Evolutionary conservation across 169 alveolate genomes (phyloP), one percentile per base, ranked within the genome.

Genomic region (Hammondia hammondi): DNA sequence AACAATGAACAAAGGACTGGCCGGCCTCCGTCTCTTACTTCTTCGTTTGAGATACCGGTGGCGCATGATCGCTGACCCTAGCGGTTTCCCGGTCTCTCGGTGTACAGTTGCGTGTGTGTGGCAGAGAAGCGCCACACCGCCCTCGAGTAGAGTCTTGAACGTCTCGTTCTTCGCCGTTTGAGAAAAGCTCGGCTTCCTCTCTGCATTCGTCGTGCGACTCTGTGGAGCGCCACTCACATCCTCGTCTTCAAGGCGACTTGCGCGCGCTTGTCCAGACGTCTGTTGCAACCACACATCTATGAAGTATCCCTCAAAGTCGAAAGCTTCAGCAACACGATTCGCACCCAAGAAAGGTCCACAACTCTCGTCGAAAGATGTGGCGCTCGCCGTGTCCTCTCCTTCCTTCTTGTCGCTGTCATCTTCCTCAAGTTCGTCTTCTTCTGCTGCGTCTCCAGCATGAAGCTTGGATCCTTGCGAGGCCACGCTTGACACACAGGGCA

Each of bases 251-350:
- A 67, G 27, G 77, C 77, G 61, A 52, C 61, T 52, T 52, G 61
- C 19, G 19, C 32, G 21, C 77, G n/a, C 10, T 0, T 77, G 29
- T 43, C 71, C 39, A 52, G 57, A 27, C 70, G 37, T 10, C 85
- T 45, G 92, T 88, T 92, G 92, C 89, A 84, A 37, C 92, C 77
- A 92, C 35, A 92, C 92, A 92, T 92, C 95, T 24, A 92, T 70
- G 67, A 92, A 92, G 87, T 85, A 91, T 52, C 95, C 95, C 35
- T 71, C 56, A 7, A 91, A 90, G 82, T 92, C 95, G 87, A 77
- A 77, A 0, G 87, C 87, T 19, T 77, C 87, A 17, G 35, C 32
- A 4, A 67, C 77, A 67, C 77, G 32, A 67, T 67, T 52, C 61
- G 61, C 61, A 52, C 61, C 61, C 61, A 3, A 52, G 61, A 14